These are phyloP conservation scores for Galeopsis tetrahit DNA, from an alignment of 257 asterid species.

Conservation along the genomic window DNA sequence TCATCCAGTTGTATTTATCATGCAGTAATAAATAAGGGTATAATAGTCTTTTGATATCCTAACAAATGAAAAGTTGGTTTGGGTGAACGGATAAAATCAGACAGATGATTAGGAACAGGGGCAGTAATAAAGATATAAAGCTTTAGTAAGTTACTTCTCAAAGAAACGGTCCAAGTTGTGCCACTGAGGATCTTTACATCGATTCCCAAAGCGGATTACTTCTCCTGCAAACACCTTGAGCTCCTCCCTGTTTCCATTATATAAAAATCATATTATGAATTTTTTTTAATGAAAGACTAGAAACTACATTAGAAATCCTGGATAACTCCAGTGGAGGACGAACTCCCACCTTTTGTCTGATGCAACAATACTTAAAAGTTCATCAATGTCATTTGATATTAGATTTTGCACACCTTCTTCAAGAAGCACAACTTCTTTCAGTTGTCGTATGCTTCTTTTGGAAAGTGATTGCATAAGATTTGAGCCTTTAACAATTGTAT, in stretches of 20 bases:
- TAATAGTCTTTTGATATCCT: too few relatives aligned
- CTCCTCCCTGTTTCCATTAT: slow-evolving; percentile 61
- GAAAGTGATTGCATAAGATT: slow-evolving; percentile 73
- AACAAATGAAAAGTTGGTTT: too few relatives aligned
- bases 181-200: slow-evolving; percentile 92
- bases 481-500: slow-evolving; percentile 80
- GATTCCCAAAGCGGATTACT: slow-evolving; percentile 84
- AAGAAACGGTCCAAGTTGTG: slow-evolving; percentile 81
- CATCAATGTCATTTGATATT: slow-evolving; percentile 62
- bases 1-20: too few relatives aligned
- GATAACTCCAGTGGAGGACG: slow-evolving; percentile 3
- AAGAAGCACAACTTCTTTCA: slow-evolving; percentile 66
- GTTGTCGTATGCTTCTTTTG: slow-evolving; percentile 51
- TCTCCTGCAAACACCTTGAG: slow-evolving; percentile 73
- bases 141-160: slow-evolving; percentile 61
- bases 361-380: slow-evolving; percentile 71
- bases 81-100: too few relatives aligned
- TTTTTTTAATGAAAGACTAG: background rate
- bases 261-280: background rate
- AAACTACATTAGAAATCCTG: slow-evolving; percentile 2
- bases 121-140: slow-evolving; percentile 6
- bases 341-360: slow-evolving; percentile 70
- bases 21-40: too few relatives aligned
- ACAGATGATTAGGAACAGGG: too few relatives aligned
- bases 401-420: slow-evolving; percentile 67